Conservation (phyloP, 495 filamentous ascomycete genomes). For the Cryomyces antarcticus region DNA sequence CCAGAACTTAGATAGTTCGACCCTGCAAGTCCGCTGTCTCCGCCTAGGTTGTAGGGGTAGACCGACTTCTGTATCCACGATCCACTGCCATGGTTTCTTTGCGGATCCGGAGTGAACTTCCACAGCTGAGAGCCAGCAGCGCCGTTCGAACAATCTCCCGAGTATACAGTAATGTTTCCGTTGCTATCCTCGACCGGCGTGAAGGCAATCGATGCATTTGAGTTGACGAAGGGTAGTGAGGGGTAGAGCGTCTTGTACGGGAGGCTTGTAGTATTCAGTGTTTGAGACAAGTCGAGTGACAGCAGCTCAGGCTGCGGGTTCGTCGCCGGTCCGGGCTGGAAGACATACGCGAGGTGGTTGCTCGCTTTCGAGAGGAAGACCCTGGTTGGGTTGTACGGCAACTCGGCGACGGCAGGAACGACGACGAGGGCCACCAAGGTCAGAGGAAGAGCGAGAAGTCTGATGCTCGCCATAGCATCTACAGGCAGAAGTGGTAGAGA, state of each 20-base stretch:
- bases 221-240: slow-evolving; percentile 42
- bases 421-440: slow-evolving; percentile 3
- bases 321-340: slow-evolving; percentile 26
- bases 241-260: slow-evolving; percentile 34
- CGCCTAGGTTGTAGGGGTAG: slow-evolving; percentile 12
- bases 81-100: slow-evolving; percentile 24
- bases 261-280: slow-evolving; percentile 29
- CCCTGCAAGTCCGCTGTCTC: slow-evolving; percentile 20
- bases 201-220: slow-evolving; percentile 26
- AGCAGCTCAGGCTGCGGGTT: slow-evolving; percentile 29
- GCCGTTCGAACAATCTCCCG: slow-evolving; percentile 41
- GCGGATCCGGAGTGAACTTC: slow-evolving; percentile 28
- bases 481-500: neutral
- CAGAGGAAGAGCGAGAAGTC: slow-evolving; percentile 1
- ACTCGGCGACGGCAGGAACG: slow-evolving; percentile 6
- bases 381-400: slow-evolving; percentile 59
- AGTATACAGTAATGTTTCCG: slow-evolving; percentile 47
- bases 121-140: slow-evolving; percentile 28
- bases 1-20: slow-evolving; percentile 46
- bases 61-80: slow-evolving; percentile 28
- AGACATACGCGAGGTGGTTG: slow-evolving; percentile 36
- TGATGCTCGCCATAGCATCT: neutral
- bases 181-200: slow-evolving; percentile 40
- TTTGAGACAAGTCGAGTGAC: slow-evolving; percentile 40
- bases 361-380: slow-evolving; percentile 32